Percentiles rank a stretch among this genome's conserved stretches.
These are phyloP conservation scores for Clavispora asparagi DNA, from an alignment of 805 yeast species.

Conservation along the genomic window DNA sequence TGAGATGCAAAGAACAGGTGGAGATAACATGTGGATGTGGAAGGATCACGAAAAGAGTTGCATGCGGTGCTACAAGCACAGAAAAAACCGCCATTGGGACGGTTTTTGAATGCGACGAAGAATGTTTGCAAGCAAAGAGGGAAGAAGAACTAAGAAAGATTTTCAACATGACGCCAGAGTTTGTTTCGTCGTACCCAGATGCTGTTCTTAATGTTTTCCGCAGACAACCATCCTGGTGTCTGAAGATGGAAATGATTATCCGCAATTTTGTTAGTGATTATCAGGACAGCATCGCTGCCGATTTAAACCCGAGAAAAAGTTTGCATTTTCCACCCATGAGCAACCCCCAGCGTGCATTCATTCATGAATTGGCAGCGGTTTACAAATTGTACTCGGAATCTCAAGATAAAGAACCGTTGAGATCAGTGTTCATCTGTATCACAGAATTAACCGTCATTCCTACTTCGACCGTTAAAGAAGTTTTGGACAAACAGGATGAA, in stretches of 20 bases:
- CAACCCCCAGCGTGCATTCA: slow-evolving; percentile 59
- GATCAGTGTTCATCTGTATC: slow-evolving; percentile 60
- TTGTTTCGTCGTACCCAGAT: slow-evolving; percentile 38
- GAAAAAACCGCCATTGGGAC: slow-evolving; percentile 30
- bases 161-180: slow-evolving; percentile 30
- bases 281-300: slow-evolving; percentile 14
- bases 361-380: slow-evolving; percentile 61
- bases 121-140: slow-evolving; percentile 58
- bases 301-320: slow-evolving; percentile 24
- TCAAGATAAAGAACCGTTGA: slow-evolving; percentile 75
- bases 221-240: slow-evolving; percentile 66
- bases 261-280: slow-evolving; percentile 43
- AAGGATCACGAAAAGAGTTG: slow-evolving; percentile 37
- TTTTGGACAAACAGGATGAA: slow-evolving; percentile 20
- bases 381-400: slow-evolving; percentile 62
- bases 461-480: slow-evolving; percentile 40
- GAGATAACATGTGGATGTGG: slow-evolving; percentile 63
- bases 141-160: slow-evolving; percentile 62
- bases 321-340: slow-evolving; percentile 73
- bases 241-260: slow-evolving; percentile 51
- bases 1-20: slow-evolving; percentile 49
- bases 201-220: slow-evolving; percentile 42
- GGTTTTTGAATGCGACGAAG: slow-evolving; percentile 59
- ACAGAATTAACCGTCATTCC: slow-evolving; percentile 38
- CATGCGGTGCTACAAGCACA: slow-evolving; percentile 52